Evolutionary conservation across 164 flowering plant species (phyloP).

Genomic region (Echeveria elegans): DNA sequence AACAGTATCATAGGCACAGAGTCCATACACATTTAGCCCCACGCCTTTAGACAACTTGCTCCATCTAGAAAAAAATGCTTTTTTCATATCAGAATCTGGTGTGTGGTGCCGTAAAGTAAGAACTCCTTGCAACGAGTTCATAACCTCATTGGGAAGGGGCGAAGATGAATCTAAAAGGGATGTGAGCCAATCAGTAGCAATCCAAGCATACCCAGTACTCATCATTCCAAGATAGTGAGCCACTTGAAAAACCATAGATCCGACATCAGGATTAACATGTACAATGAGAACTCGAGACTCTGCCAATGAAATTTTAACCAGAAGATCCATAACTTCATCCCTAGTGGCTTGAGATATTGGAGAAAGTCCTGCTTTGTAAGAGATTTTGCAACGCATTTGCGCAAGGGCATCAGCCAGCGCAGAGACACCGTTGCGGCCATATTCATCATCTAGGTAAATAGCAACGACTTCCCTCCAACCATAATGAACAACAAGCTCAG

Average conservation of each 20-base stretch:
- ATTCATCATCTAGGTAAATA: slow-evolving; percentile 64
- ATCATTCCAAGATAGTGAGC: slow-evolving; percentile 73
- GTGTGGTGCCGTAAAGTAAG: slow-evolving; percentile 67
- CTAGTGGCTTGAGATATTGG: slow-evolving; percentile 25
- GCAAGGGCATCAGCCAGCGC: slow-evolving; percentile 65
- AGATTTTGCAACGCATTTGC: slow-evolving; percentile 48
- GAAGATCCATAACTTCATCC: slow-evolving; percentile 35
- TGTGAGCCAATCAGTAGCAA: slow-evolving; percentile 87
- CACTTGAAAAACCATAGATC: slow-evolving; percentile 45
- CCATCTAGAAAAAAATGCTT: slow-evolving; percentile 58
- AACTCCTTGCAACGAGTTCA: slow-evolving; percentile 70
- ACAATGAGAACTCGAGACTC: slow-evolving; percentile 73
- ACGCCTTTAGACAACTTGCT: slow-evolving; percentile 36
- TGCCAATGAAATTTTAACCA: slow-evolving; percentile 48
- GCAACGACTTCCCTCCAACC: slow-evolving; percentile 73
- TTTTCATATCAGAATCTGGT: slow-evolving; percentile 53
- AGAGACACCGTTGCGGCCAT: slow-evolving; percentile 77
- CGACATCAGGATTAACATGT: slow-evolving; percentile 45
- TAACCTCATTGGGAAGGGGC: slow-evolving; percentile 29
- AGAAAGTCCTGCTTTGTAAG: slow-evolving; percentile 50
- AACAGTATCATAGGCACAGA: slow-evolving; percentile 74
- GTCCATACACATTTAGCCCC: slow-evolving; percentile 60
- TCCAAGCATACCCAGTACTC: slow-evolving; percentile 82
- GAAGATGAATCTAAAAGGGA: slow-evolving; percentile 45
- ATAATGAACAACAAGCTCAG: slow-evolving; percentile 58